A percentile compares a stretch with the other conserved stretches of the same genome.
Evolutionary conservation across 352 stramenopile species (phyloP).

Genomic region (Thalassiosira mediterranea): DNA sequence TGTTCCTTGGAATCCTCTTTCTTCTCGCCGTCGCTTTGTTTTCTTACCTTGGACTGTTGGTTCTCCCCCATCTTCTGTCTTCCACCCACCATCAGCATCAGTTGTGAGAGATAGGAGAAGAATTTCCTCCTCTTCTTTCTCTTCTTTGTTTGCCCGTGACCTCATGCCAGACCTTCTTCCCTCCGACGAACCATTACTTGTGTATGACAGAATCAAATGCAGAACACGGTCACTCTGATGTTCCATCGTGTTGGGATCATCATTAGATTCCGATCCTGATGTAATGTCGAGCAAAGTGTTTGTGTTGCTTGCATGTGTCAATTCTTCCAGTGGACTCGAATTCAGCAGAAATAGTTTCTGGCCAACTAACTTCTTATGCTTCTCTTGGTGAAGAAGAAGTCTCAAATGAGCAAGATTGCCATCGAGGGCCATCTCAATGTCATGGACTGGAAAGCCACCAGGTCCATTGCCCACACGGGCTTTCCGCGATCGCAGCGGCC

Average conservation of each 20-base stretch:
- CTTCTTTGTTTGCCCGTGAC: no score
- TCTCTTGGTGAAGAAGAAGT: conserved; percentile 44
- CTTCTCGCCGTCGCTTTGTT: no score
- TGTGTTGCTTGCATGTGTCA: conserved; percentile 18
- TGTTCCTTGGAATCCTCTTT: no score
- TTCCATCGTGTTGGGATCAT: conserved; percentile 1
- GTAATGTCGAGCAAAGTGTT: conserved; percentile 36
- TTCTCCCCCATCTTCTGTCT: no score
- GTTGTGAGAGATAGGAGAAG: no score
- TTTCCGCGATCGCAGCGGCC: conserved; percentile 33
- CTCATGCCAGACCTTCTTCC: no score
- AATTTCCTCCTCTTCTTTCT: no score
- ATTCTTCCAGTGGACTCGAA: conserved; percentile 18
- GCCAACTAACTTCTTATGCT: conserved; percentile 31
- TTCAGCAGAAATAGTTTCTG: conserved; percentile 45
- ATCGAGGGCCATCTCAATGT: conserved; percentile 42
- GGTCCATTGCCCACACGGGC: conserved; percentile 16
- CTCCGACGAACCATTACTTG: no score
- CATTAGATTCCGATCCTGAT: not conserved
- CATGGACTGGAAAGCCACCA: conserved; percentile 27
- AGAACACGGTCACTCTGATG: conserved; percentile 12
- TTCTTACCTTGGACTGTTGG: no score
- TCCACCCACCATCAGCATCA: no score
- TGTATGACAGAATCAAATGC: no score
- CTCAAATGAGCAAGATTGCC: conserved; percentile 54